Conservation (phyloP, 1,139 yeast genomes). For the Debaryomyces fabryi region DNA sequence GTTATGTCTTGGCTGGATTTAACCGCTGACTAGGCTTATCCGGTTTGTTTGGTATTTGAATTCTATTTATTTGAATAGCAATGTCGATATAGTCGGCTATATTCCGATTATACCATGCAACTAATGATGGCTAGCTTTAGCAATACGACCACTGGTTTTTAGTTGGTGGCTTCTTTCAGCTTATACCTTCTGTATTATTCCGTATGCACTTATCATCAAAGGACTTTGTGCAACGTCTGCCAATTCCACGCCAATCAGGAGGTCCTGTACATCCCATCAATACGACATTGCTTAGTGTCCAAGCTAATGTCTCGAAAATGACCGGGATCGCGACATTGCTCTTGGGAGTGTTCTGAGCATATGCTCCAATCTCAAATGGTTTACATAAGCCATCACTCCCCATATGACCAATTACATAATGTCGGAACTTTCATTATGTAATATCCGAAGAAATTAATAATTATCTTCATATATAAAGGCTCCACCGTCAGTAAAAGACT, state of each 20-base stretch:
- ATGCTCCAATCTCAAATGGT: not conserved
- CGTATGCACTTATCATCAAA: not conserved
- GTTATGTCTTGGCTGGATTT: not conserved
- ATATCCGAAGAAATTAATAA: slow-evolving; percentile 1
- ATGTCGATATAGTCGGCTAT: not conserved
- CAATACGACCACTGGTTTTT: not conserved
- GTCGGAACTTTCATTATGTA: not conserved
- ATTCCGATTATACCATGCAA: not conserved
- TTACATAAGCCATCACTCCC: not conserved
- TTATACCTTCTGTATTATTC: not conserved
- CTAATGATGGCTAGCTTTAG: not conserved
- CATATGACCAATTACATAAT: not conserved
- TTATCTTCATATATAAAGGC: slow-evolving; percentile 2
- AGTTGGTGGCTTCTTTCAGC: not conserved
- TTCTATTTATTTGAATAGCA: not conserved
- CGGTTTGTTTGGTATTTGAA: not conserved
- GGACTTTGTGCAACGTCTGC: not conserved
- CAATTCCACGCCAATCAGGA: not conserved
- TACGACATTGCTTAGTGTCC: not conserved
- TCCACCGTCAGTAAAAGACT: not conserved
- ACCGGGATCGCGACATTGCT: not conserved
- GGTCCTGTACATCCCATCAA: not conserved
- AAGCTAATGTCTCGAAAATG: not conserved
- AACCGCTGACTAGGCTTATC: not conserved
- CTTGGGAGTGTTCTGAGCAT: not conserved